phyloP scores from a whole-genome alignment of 2,329 filamentous ascomycete species.

The Diaporthe amygdali region DNA sequence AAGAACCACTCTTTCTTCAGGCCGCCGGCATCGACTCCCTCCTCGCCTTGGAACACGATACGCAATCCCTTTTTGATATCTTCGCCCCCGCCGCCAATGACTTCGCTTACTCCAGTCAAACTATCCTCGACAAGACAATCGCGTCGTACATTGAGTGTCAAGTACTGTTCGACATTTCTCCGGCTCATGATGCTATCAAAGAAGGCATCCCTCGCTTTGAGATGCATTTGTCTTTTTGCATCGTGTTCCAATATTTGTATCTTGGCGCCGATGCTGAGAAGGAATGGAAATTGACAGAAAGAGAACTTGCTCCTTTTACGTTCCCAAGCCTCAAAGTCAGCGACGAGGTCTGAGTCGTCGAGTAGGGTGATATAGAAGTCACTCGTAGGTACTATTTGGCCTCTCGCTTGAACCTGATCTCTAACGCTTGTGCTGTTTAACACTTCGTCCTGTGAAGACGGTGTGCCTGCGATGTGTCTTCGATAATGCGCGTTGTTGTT shows the following conservation, averaged over 20 bases:
- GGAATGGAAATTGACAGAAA: conserved; percentile 92
- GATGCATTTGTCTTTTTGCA: conserved; percentile 86
- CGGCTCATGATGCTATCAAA: conserved; percentile 85
- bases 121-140: conserved; percentile 92
- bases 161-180: conserved; percentile 75
- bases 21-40: conserved; percentile 89
- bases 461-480: conserved; percentile 33
- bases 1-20: conserved; percentile 95
- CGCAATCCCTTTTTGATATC: conserved; percentile 90
- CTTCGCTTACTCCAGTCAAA: conserved; percentile 81
- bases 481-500: conserved; percentile 64
- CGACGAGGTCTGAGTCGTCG: conserved; percentile 84
- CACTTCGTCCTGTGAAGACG: conserved; percentile 31
- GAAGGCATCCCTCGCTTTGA: conserved; percentile 86
- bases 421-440: conserved; percentile 41
- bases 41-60: conserved; percentile 86
- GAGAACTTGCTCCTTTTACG: conserved; percentile 75
- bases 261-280: conserved; percentile 90
- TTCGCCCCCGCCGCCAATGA: conserved; percentile 78
- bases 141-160: conserved; percentile 77
- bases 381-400: conserved; percentile 77
- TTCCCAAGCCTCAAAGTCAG: conserved; percentile 90
- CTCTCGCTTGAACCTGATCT: conserved; percentile 53
- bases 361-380: conserved; percentile 89
- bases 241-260: conserved; percentile 90